Percentiles rank a stretch among this genome's conserved stretches.
Conservation (phyloP, 2,329 filamentous ascomycete species). For the Pseudomassariella vexata region DNA sequence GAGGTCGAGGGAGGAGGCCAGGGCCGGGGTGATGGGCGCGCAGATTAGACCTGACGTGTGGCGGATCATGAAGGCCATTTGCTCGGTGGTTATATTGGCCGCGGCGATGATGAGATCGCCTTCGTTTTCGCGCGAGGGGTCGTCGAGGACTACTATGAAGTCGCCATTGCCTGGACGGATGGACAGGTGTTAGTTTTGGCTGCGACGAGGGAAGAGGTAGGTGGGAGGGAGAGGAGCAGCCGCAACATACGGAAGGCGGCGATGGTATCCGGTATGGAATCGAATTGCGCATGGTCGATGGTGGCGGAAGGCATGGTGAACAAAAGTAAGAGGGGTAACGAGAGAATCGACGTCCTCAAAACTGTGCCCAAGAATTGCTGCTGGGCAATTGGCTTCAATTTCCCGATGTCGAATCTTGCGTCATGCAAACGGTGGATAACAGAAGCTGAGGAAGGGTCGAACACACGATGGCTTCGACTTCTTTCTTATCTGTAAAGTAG, state of each 20-base stretch:
- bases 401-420: no score
- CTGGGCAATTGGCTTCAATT: no score
- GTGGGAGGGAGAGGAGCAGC: conserved; percentile 5
- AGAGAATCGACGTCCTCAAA: no score
- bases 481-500: no score
- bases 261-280: conserved; percentile 60
- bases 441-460: no score
- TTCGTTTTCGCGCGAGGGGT: conserved; percentile 90
- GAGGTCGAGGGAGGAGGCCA: conserved; percentile 66
- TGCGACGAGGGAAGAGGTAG: conserved; percentile 5
- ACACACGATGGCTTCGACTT: no score
- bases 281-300: conserved; percentile 50
- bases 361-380: no score
- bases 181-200: conserved; percentile 8
- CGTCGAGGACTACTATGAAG: conserved; percentile 94
- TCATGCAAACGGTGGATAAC: no score
- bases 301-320: conserved; percentile 43
- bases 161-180: conserved; percentile 61
- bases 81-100: conserved; percentile 72
- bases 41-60: conserved; percentile 89
- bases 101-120: conserved; percentile 96
- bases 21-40: conserved; percentile 68
- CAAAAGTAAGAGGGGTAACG: conserved; percentile 8
- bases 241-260: conserved; percentile 55
- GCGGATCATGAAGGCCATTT: conserved; percentile 95